Percentiles rank a stretch among this genome's conserved stretches.
phyloP scores from a whole-genome alignment of 768 basidiomycete species.

The Termitomyces sp. region DNA sequence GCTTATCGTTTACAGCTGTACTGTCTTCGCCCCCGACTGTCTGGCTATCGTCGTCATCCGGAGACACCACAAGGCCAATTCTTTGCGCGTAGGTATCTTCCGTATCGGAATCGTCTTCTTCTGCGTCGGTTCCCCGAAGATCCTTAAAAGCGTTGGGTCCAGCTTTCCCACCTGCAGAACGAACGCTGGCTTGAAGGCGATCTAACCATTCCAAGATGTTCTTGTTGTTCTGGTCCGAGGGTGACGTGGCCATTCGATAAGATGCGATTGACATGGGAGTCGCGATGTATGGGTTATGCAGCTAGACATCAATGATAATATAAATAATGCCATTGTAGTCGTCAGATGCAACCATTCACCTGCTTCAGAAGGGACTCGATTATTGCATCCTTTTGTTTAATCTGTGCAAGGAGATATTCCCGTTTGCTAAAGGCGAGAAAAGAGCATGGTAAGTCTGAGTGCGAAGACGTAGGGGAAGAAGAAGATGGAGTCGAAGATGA shows the following conservation, averaged over 20 bases:
- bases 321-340: background rate
- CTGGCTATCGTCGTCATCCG: conserved; percentile 23
- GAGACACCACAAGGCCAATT: conserved; percentile 15
- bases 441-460: conserved; percentile 36
- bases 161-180: conserved; percentile 39
- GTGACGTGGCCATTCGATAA: conserved; percentile 74
- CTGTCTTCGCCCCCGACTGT: conserved; percentile 27
- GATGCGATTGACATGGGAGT: conserved; percentile 78
- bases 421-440: conserved; percentile 61
- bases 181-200: conserved; percentile 59
- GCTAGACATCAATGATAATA: conserved; percentile 28
- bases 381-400: conserved; percentile 83
- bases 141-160: conserved; percentile 45
- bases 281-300: conserved; percentile 79
- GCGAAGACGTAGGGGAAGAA: conserved; percentile 24
- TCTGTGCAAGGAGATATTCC: conserved; percentile 81
- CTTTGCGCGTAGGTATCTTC: conserved; percentile 29
- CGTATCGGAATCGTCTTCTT: conserved; percentile 41
- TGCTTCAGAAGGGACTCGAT: conserved; percentile 85
- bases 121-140: conserved; percentile 26
- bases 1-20: conserved; percentile 41
- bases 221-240: conserved; percentile 65
- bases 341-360: conserved; percentile 32
- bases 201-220: conserved; percentile 77
- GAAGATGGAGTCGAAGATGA: conserved; percentile 20